Evolutionary conservation across 768 basidiomycete genomes (phyloP).

Genomic region (Tylopilus rubrobrunneus): DNA sequence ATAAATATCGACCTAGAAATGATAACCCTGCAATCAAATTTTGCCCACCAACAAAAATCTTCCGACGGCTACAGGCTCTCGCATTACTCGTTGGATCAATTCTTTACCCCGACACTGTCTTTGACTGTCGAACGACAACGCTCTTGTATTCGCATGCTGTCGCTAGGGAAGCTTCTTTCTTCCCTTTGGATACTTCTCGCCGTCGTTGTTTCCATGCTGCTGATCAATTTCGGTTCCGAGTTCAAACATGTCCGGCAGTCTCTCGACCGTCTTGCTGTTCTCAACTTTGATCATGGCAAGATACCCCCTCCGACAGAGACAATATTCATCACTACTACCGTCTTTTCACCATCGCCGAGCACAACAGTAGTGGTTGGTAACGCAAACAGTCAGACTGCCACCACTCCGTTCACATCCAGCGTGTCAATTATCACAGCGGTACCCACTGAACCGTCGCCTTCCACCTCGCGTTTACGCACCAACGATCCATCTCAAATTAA

Average conservation of each 20-base stretch:
- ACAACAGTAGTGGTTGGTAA: neutral
- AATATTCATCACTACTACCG: slow-evolving; percentile 30
- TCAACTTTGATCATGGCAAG: slow-evolving; percentile 4
- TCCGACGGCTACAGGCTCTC: slow-evolving; percentile 45
- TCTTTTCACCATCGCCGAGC: slow-evolving; percentile 13
- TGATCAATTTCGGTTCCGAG: slow-evolving; percentile 27
- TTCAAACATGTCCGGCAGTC: slow-evolving; percentile 24
- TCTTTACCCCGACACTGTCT: slow-evolving; percentile 54
- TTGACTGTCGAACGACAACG: slow-evolving; percentile 23
- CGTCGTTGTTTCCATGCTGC: slow-evolving; percentile 14
- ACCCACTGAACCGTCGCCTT: slow-evolving; percentile 3
- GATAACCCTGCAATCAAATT: slow-evolving; percentile 48
- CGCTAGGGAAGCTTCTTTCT: slow-evolving; percentile 10
- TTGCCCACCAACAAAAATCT: slow-evolving; percentile 45
- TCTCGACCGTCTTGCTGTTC: slow-evolving; percentile 19
- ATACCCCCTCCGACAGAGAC: slow-evolving; percentile 18
- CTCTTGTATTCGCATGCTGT: slow-evolving; percentile 3
- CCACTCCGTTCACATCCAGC: slow-evolving; percentile 1
- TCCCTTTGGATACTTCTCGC: slow-evolving; percentile 16
- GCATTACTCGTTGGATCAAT: slow-evolving; percentile 53
- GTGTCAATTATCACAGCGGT: slow-evolving; percentile 8
- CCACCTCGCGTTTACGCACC: slow-evolving; percentile 2
- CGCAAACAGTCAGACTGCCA: slow-evolving; percentile 3
- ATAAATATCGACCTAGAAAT: slow-evolving; percentile 38
- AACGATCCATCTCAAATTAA: slow-evolving; percentile 13